phyloP scores from a whole-genome alignment of 192 early-diverging fungal genomes.

The Backusella morwellensis region DNA sequence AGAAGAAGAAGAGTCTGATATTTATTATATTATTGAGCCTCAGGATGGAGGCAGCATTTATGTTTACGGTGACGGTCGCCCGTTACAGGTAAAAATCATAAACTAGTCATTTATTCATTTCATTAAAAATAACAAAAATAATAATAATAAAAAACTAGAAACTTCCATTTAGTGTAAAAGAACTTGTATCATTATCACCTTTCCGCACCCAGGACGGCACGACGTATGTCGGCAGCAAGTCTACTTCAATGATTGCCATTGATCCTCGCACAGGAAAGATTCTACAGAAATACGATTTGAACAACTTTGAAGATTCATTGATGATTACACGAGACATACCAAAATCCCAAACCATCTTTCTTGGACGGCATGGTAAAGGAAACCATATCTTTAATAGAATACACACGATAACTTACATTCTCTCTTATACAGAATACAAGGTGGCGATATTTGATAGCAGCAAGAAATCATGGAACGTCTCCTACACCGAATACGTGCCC shows the following conservation, averaged over 20 bases:
- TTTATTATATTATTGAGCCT: constrained; percentile 74
- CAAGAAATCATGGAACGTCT: constrained; percentile 32
- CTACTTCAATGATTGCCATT: constrained; percentile 64
- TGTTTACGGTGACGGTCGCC: constrained; percentile 46
- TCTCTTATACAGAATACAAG: constrained; percentile 47
- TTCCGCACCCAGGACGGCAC: constrained; percentile 49
- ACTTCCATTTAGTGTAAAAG: constrained; percentile 66
- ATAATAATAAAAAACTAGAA: constrained; percentile 39
- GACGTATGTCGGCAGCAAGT: constrained; percentile 66
- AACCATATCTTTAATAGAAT: not conserved
- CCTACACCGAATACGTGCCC: constrained; percentile 43
- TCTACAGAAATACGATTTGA: constrained; percentile 53
- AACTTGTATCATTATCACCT: constrained; percentile 60
- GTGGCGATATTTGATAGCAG: constrained; percentile 49
- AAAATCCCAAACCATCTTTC: constrained; percentile 33
- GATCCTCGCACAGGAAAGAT: constrained; percentile 66
- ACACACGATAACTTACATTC: not conserved
- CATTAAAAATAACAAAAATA: too few relatives aligned
- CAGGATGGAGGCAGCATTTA: constrained; percentile 65
- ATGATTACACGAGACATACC: constrained; percentile 15
- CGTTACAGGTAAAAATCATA: constrained; percentile 49
- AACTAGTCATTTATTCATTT: too few relatives aligned
- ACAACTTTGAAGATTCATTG: constrained; percentile 25
- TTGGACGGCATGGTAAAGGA: constrained; percentile 33
- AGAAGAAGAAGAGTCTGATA: constrained; percentile 26